Conservation (phyloP, 2,329 filamentous ascomycete genomes). For the Arthrinium puccinioides region DNA sequence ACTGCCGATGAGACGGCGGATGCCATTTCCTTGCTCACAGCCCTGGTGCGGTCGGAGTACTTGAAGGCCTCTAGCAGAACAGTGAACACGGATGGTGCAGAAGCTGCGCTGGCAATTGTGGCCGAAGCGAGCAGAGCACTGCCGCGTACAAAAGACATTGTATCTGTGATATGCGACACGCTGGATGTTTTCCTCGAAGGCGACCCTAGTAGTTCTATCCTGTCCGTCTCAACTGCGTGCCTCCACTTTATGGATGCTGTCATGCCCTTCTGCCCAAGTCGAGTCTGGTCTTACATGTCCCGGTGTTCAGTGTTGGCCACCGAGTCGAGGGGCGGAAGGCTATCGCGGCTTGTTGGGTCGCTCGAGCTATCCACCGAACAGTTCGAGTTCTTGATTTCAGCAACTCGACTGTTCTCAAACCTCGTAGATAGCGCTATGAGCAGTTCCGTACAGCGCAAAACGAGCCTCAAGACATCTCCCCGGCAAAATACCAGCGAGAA, state of each 20-base stretch:
- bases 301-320: slow-evolving; percentile 73
- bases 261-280: slow-evolving; percentile 66
- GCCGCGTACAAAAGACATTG: slow-evolving; percentile 61
- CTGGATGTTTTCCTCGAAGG: slow-evolving; percentile 66
- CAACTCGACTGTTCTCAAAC: slow-evolving; percentile 65
- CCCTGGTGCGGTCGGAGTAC: slow-evolving; percentile 52
- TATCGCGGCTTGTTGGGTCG: slow-evolving; percentile 72
- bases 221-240: slow-evolving; percentile 63
- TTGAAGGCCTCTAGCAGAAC: slow-evolving; percentile 23
- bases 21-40: slow-evolving; percentile 66
- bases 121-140: slow-evolving; percentile 51
- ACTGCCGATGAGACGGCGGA: slow-evolving; percentile 61
- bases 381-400: slow-evolving; percentile 70
- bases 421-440: slow-evolving; percentile 69
- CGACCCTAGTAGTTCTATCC: slow-evolving; percentile 54
- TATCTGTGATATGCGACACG: slow-evolving; percentile 75
- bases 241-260: slow-evolving; percentile 73
- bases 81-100: slow-evolving; percentile 13
- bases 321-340: slow-evolving; percentile 66
- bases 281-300: slow-evolving; percentile 85
- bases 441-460: slow-evolving; percentile 61
- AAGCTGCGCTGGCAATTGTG: slow-evolving; percentile 40
- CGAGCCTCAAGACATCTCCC: slow-evolving; percentile 39
- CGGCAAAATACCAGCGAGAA: slow-evolving; percentile 41
- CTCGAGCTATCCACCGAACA: slow-evolving; percentile 71